A percentile compares a stretch with the other conserved stretches of the same genome.
phyloP scores from a whole-genome alignment of 805 yeast species.

The Komagataella ulmi region DNA sequence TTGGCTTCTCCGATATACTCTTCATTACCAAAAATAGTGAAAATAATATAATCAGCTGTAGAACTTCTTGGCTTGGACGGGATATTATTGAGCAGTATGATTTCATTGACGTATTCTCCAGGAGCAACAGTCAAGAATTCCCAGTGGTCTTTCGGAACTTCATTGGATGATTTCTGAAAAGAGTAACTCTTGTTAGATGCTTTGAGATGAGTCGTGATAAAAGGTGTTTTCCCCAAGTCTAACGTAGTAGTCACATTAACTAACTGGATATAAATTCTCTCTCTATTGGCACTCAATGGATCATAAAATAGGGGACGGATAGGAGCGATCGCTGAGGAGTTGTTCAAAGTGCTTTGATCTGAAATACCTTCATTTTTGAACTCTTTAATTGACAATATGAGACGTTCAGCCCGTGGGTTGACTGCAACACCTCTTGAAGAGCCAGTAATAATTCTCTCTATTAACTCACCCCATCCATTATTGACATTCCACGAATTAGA shows the following conservation, averaged over 20 bases:
- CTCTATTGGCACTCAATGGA: constrained; percentile 45
- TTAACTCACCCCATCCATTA: constrained; percentile 83
- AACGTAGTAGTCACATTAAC: constrained; percentile 27
- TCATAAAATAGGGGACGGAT: constrained; percentile 55
- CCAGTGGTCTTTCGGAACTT: constrained; percentile 39
- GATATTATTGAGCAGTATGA: constrained; percentile 49
- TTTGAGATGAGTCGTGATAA: constrained; percentile 39
- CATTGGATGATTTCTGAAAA: constrained; percentile 62
- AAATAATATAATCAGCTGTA: constrained; percentile 38
- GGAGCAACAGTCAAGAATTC: constrained; percentile 61
- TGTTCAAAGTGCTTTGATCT: constrained; percentile 3
- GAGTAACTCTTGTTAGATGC: constrained; percentile 35
- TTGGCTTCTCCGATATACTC: constrained; percentile 45
- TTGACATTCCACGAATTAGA: constrained; percentile 18
- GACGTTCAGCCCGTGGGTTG: constrained; percentile 65
- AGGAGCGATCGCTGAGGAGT: constrained; percentile 27
- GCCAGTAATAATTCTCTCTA: constrained; percentile 67
- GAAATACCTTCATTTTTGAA: constrained; percentile 30
- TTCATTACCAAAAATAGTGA: constrained; percentile 53
- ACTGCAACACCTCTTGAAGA: constrained; percentile 66
- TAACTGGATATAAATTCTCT: constrained; percentile 44
- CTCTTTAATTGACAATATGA: constrained; percentile 63
- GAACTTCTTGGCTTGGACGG: constrained; percentile 24
- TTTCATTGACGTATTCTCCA: constrained; percentile 62
- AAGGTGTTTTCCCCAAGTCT: constrained; percentile 18